Evolutionary conservation across 2,329 filamentous ascomycete species (phyloP).

Genomic region (Aspergillus thermomutatus): DNA sequence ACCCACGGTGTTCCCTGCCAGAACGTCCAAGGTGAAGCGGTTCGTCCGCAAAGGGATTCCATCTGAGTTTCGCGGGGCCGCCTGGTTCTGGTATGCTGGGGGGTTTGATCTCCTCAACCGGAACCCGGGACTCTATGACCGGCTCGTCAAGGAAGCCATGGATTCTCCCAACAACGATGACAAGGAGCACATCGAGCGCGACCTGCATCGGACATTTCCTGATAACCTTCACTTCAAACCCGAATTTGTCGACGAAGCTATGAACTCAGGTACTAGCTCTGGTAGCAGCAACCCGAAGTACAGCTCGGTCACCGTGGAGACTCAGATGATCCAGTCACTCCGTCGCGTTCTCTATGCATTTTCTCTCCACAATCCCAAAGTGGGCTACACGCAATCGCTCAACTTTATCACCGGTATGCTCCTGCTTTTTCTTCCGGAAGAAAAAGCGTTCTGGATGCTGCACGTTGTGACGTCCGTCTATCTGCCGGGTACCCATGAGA

Average conservation of each 20-base stretch:
- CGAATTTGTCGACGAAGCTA: constrained; percentile 29
- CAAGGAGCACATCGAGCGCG: constrained; percentile 86
- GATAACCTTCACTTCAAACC: constrained; percentile 91
- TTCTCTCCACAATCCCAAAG: constrained; percentile 81
- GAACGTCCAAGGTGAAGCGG: constrained; percentile 78
- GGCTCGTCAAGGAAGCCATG: constrained; percentile 65
- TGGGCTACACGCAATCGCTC: constrained; percentile 92
- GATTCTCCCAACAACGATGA: constrained; percentile 66
- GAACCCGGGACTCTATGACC: constrained; percentile 72
- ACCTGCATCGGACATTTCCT: constrained; percentile 89
- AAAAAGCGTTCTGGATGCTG: constrained; percentile 88
- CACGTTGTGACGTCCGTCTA: constrained; percentile 88
- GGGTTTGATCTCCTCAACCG: constrained; percentile 75
- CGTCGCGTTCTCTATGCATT: constrained; percentile 86
- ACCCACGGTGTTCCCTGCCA: constrained; percentile 75
- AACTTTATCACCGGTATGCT: constrained; percentile 92
- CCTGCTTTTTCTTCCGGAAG: constrained; percentile 85
- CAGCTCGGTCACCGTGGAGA: constrained; percentile 54
- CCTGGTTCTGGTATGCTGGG: constrained; percentile 95
- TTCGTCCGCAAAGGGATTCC: constrained; percentile 93
- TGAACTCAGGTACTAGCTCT: constrained; percentile 16
- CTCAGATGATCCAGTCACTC: constrained; percentile 73
- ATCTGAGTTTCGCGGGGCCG: constrained; percentile 88
- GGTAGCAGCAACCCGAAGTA: constrained; percentile 37
- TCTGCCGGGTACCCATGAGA: constrained; percentile 86